These are phyloP conservation scores for Trichaptum fuscoviolaceum DNA, from an alignment of 768 basidiomycete species.

Conservation along the genomic window DNA sequence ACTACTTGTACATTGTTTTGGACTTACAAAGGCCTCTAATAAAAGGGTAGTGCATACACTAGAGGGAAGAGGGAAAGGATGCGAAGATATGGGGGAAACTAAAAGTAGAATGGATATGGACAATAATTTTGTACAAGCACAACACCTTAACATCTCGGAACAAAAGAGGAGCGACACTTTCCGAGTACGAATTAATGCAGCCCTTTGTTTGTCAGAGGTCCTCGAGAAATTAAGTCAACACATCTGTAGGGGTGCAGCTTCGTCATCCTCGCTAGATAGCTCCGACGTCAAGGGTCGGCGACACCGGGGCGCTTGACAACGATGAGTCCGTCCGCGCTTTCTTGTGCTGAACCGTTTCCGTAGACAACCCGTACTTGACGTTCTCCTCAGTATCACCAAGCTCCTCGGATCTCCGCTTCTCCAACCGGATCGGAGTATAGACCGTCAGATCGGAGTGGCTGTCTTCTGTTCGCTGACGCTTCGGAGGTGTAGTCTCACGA, in stretches of 20 bases:
- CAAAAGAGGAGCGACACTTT: background rate
- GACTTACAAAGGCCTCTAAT: too few species aligned
- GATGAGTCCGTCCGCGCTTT: background rate
- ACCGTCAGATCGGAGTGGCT: constrained; percentile 15
- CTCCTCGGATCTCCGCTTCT: constrained; percentile 16
- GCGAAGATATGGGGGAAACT: too few species aligned
- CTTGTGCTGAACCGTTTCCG: background rate
- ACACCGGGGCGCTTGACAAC: background rate
- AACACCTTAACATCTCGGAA: background rate
- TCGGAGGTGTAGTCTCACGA: constrained; percentile 33
- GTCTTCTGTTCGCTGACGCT: constrained; percentile 29
- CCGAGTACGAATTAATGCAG: too few species aligned
- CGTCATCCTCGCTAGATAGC: background rate
- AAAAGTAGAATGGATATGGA: too few species aligned
- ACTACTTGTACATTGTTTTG: too few species aligned
- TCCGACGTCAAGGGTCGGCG: background rate
- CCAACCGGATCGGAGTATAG: constrained; percentile 9
- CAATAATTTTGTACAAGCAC: too few species aligned
- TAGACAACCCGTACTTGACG: background rate
- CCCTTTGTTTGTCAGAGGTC: too few species aligned
- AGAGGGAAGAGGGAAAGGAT: too few species aligned
- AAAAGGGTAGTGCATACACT: too few species aligned
- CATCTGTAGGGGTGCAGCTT: background rate
- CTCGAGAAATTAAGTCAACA: too few species aligned
- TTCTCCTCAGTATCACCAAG: background rate